These are phyloP conservation scores for Solanum okadae DNA, from an alignment of 257 asterid species.

Conservation along the genomic window DNA sequence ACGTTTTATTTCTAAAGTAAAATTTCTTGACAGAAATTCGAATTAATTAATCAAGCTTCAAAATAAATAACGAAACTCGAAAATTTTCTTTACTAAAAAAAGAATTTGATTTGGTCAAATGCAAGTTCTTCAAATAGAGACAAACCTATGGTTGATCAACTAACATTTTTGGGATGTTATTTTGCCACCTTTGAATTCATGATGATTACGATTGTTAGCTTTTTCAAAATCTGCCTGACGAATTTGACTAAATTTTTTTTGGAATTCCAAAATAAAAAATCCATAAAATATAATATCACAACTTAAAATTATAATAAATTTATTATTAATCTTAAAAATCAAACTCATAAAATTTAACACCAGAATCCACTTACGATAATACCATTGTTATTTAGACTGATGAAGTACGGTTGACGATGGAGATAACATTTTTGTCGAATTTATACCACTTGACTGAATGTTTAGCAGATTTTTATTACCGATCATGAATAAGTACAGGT, in stretches of 20 bases:
- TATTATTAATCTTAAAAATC: background rate
- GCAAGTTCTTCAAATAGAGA: background rate
- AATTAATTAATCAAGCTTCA: background rate
- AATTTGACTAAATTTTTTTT: background rate
- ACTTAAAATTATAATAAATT: background rate
- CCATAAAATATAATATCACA: background rate
- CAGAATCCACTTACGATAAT: background rate
- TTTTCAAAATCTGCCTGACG: background rate
- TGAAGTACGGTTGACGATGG: background rate
- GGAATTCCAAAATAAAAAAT: background rate
- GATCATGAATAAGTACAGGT: too few species aligned
- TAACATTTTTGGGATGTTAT: background rate
- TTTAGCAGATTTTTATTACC: too few species aligned
- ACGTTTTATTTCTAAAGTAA: too few species aligned
- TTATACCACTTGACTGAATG: too few species aligned
- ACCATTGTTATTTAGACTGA: background rate
- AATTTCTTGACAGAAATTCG: rapidly evolving
- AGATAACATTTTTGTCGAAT: background rate
- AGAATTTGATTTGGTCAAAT: background rate
- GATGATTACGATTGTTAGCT: background rate
- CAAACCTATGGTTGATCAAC: background rate
- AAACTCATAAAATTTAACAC: background rate
- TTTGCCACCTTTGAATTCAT: background rate
- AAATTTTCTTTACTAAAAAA: background rate
- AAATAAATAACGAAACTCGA: background rate